Base-by-base conservation (phyloP, 495 filamentous ascomycete species). In the Articulospora tetracladia region DNA sequence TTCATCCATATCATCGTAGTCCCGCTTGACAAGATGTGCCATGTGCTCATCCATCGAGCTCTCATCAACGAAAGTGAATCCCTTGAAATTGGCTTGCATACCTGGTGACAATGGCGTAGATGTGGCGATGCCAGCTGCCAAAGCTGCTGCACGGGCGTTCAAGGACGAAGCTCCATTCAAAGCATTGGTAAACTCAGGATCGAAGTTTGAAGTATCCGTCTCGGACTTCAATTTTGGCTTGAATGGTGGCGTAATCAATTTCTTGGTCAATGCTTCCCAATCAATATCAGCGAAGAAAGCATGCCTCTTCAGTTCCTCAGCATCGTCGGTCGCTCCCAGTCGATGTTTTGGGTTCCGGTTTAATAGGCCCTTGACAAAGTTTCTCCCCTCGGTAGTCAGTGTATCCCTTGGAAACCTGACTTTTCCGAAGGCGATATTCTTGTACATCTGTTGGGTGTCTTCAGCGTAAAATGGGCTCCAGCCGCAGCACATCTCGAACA, bases 371-470 rank as follows among this genome's bases (percentile, higher is more conserved):
- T 98, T 98, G 67, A 98, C 94, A 64, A 98, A 98, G 70, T 97
- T 98, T 50, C 94, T 83, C 41, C 94, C 94, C 72, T 98, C 94
- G 20, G 89, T 86, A 61, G 91, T 96, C 27, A 98, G 77, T 0
- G 94, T 95, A 69, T 98, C 94, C 57, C 92, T 84, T 17, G 94
- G 94, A 75, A 98, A 98, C 60, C 93, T 83, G 32, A 98, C 94
- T 68, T 98, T 98, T 66, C 94, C 94, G 70, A 98, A 98, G 0
- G 93, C 95, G 60, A 98, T 98, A 76, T 98, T 98, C 78, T 98
- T 98, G 75, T 98, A 98, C 94, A 98, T 98, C 71, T 98, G 94
- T 73, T 98, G 94, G 1, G 93, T 98, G 66, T 98, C 95, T 62
- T 98, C 94, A 58, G 94, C 95, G 69, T 98, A 98, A 76, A 98